Evolutionary conservation across 23 red algal genomes (phyloP), one percentile per base, ranked within the genome.

Genomic region (Gracilaria vermiculophylla): DNA sequence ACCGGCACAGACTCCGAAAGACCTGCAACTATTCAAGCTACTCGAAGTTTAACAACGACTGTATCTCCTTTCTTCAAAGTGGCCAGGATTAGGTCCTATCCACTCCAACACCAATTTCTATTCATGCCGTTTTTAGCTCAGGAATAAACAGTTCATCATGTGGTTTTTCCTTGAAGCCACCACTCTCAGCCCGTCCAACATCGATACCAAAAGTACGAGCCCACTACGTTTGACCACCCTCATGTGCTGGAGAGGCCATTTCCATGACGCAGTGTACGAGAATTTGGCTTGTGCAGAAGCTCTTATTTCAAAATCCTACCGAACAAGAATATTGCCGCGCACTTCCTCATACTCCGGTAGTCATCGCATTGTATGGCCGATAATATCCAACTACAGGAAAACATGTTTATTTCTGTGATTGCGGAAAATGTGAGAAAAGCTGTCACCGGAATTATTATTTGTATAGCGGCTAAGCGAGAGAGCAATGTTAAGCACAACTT

Each of bases 171-270:
- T 95, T 95, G 36, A 99, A 94, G 8, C 82, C 73, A n/a, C 97
- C 97, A 50, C 97, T 82, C 33, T 83, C 87, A 21, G 97, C 97
- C 16, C 92, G 86, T 15, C 92, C 97, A 58, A 99, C 91, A 28
- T 90, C 88, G 27, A 93, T 99, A 25, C 97, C 82, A n/a, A 84
- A 76, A 49, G 91, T 78, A 21, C 83, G 62, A 23, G 97, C 97
- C 97, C 97, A 99, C 47, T 92, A 85, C 85, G 95, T 90, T 29
- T 95, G 69, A 6, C 97, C 97, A 27, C 97, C 97, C 19, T 86
- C 83, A 45, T 86, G 91, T 0, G 92, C 79, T 23, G 97, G 97
- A 73, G 95, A 99, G 24, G 87, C 97, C 83, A 92, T 92, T 27
- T 93, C 97, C 70, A 95, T 75, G 49, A 95, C 58, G 20, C 86